Conservation (phyloP, 2,329 filamentous ascomycete species). For the Sclerotinia spermophila region DNA sequence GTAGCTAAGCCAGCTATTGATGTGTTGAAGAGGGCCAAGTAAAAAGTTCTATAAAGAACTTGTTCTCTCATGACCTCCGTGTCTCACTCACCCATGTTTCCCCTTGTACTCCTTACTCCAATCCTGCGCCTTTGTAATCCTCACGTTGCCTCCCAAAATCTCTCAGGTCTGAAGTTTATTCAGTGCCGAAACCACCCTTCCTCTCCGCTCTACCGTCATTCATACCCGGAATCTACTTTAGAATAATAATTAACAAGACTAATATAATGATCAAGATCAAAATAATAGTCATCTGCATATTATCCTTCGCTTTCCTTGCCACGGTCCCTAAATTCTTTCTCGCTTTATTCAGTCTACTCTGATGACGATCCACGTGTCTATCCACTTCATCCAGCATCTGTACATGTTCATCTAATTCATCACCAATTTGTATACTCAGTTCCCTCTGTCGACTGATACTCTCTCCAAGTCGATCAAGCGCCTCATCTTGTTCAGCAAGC, state of each 20-base stretch:
- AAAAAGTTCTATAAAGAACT: neutral
- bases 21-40: neutral
- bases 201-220: neutral
- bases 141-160: neutral
- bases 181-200: neutral
- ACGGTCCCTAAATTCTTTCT: slow-evolving; percentile 68
- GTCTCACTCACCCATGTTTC: neutral
- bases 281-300: slow-evolving; percentile 77
- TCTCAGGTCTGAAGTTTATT: neutral
- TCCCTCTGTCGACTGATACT: slow-evolving; percentile 87
- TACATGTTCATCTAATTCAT: slow-evolving; percentile 90
- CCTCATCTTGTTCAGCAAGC: slow-evolving; percentile 84
- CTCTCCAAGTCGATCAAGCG: slow-evolving; percentile 82
- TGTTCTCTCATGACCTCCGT: neutral
- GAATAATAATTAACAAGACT: slow-evolving; percentile 62
- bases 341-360: slow-evolving; percentile 70
- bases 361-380: slow-evolving; percentile 75
- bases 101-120: neutral
- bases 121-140: neutral
- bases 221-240: slow-evolving; percentile 46
- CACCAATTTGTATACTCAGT: slow-evolving; percentile 91
- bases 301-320: slow-evolving; percentile 71
- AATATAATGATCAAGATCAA: slow-evolving; percentile 64
- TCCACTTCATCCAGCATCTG: slow-evolving; percentile 88
- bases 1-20: neutral